Evolutionary conservation across 2,329 filamentous ascomycete species (phyloP).

Genomic region (Magnaporthiopsis incrustans): DNA sequence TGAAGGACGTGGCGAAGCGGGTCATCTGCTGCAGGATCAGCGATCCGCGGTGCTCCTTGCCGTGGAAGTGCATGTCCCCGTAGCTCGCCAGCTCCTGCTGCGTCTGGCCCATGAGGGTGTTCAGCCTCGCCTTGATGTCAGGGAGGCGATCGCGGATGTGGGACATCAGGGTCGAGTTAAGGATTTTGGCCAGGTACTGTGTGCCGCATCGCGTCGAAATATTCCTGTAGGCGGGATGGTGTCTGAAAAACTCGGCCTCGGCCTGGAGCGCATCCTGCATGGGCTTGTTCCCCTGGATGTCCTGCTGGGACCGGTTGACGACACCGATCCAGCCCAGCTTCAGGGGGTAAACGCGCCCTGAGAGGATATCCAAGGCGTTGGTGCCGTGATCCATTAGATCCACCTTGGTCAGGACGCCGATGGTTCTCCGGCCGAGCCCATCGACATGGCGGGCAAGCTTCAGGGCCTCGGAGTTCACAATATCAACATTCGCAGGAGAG

Average conservation of each 20-base stretch:
- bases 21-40: conserved; percentile 97
- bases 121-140: conserved; percentile 95
- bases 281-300: conserved; percentile 94
- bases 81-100: conserved; percentile 98
- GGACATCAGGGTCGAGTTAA: conserved; percentile 91
- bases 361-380: conserved; percentile 97
- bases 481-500: conserved; percentile 91
- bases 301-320: conserved; percentile 95
- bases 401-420: conserved; percentile 97
- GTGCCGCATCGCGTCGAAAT: conserved; percentile 92
- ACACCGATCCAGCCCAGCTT: conserved; percentile 98
- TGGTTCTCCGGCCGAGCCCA: conserved; percentile 93
- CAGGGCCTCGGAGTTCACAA: conserved; percentile 96
- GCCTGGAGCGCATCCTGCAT: conserved; percentile 84
- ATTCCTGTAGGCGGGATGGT: conserved; percentile 94
- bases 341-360: conserved; percentile 88
- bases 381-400: conserved; percentile 99
- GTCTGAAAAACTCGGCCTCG: conserved; percentile 91
- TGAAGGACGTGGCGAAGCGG: conserved; percentile 93
- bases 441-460: conserved; percentile 96
- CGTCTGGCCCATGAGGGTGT: conserved; percentile 98
- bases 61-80: conserved; percentile 94
- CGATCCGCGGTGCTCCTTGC: conserved; percentile 92
- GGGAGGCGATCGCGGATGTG: conserved; percentile 94
- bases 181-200: conserved; percentile 84